These are phyloP conservation scores for Hawksworthiomyces lignivorus DNA, from an alignment of 2,329 filamentous ascomycete genomes.

Conservation along the genomic window DNA sequence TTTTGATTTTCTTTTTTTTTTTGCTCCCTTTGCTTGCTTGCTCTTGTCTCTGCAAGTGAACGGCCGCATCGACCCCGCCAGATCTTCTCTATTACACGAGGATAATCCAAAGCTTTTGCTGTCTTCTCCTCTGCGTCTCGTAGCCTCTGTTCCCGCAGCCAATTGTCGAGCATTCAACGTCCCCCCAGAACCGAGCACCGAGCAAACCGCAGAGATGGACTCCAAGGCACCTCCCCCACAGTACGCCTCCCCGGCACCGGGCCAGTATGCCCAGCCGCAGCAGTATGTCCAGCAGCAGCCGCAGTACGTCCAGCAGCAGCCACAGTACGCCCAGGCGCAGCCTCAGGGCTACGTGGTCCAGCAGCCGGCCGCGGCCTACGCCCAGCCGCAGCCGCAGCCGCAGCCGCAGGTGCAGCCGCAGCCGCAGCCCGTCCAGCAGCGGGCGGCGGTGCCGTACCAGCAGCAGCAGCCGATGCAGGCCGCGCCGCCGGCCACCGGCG, in stretches of 20 bases:
- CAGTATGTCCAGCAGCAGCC: not conserved
- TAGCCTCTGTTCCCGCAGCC: not conserved
- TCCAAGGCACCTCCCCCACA: constrained; percentile 19
- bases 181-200: no score
- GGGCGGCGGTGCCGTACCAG: constrained; percentile 4
- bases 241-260: constrained; percentile 5
- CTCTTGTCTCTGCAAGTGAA: not conserved
- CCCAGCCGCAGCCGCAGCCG: not conserved
- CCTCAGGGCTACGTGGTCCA: not conserved
- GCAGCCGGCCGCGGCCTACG: constrained; percentile 5
- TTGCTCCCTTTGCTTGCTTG: not conserved
- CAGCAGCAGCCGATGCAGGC: constrained; percentile 12
- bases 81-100: not conserved
- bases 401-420: not conserved
- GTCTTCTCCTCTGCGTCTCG: not conserved
- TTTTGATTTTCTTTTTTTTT: not conserved
- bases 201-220: no score
- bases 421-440: not conserved
- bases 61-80: not conserved
- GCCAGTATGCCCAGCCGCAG: not conserved
- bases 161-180: no score
- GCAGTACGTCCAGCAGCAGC: constrained; percentile 16
- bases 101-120: no score
- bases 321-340: not conserved
- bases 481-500: constrained; percentile 10